Evolutionary conservation across 2,329 filamentous ascomycete species (phyloP).

Genomic region (Eutypa lata): DNA sequence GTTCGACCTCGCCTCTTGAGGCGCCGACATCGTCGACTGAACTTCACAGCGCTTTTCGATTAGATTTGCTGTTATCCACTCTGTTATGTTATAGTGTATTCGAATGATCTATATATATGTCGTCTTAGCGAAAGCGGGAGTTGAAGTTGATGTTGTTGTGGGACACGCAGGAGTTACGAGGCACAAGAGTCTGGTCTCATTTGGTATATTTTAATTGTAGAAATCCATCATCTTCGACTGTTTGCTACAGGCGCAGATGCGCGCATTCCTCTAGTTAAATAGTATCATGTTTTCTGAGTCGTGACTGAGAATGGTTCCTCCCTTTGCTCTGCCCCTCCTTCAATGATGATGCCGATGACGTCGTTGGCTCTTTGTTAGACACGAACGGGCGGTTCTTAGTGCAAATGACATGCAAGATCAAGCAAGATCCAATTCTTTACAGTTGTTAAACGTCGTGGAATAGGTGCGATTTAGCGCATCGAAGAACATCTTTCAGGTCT

Average conservation of each 20-base stretch:
- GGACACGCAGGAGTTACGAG: too few relatives aligned
- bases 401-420: neutral
- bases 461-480: neutral
- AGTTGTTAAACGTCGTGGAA: neutral
- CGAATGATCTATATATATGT: too few relatives aligned
- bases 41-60: too few relatives aligned
- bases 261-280: neutral
- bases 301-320: neutral
- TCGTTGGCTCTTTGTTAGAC: conserved; percentile 10
- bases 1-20: conserved; percentile 6
- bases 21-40: conserved; percentile 9
- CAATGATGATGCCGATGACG: conserved; percentile 10
- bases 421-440: neutral
- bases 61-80: too few relatives aligned
- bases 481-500: neutral
- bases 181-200: too few relatives aligned
- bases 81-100: too few relatives aligned
- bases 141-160: too few relatives aligned
- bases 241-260: neutral
- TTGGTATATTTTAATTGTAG: neutral
- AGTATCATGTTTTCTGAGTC: neutral
- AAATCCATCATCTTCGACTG: neutral
- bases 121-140: neutral
- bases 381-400: conserved; percentile 1
- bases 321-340: neutral